phyloP scores from a whole-genome alignment of 495 filamentous ascomycete genomes.

The Lasiosphaeria hispida region DNA sequence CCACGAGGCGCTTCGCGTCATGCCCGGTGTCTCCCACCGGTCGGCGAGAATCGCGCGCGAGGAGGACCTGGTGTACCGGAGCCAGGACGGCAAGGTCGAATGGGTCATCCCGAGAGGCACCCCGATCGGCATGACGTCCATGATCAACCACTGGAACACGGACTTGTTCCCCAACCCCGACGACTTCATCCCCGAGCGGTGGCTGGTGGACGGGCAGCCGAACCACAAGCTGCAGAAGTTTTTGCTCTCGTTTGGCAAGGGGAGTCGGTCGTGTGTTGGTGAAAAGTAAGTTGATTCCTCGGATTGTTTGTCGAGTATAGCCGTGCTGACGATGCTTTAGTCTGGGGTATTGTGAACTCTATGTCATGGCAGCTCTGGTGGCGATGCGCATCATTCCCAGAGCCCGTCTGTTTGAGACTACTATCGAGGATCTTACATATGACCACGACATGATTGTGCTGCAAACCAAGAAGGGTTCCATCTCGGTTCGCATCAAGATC shows the following conservation, averaged over 20 bases:
- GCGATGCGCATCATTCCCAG: constrained; percentile 26
- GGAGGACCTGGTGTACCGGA: constrained; percentile 32
- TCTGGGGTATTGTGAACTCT: constrained; percentile 34
- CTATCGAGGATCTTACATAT: constrained; percentile 25
- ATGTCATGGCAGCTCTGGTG: constrained; percentile 28
- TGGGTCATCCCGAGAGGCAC: constrained; percentile 33
- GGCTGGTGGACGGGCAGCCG: constrained; percentile 33
- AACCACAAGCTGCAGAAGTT: constrained; percentile 44
- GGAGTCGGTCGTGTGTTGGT: constrained; percentile 49
- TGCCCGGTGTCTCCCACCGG: constrained; percentile 35
- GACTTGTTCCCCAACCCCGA: constrained; percentile 48
- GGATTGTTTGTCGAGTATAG: not conserved
- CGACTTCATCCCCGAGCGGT: constrained; percentile 51
- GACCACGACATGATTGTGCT: constrained; percentile 30
- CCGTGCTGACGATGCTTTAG: constrained; percentile 13
- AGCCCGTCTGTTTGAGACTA: constrained; percentile 24
- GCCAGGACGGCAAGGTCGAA: constrained; percentile 31
- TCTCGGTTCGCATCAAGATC: constrained; percentile 10
- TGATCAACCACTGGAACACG: constrained; percentile 47
- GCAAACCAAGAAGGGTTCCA: constrained; percentile 20
- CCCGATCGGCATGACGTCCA: constrained; percentile 47
- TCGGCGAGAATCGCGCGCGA: constrained; percentile 27
- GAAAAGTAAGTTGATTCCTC: constrained; percentile 39
- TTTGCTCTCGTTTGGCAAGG: constrained; percentile 48
- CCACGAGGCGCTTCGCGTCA: constrained; percentile 43